Evolutionary conservation across 1,284 basidiomycete genomes (phyloP), one percentile per base, ranked within the genome.

Genomic region (Pseudomicrostroma phylloplanum): DNA sequence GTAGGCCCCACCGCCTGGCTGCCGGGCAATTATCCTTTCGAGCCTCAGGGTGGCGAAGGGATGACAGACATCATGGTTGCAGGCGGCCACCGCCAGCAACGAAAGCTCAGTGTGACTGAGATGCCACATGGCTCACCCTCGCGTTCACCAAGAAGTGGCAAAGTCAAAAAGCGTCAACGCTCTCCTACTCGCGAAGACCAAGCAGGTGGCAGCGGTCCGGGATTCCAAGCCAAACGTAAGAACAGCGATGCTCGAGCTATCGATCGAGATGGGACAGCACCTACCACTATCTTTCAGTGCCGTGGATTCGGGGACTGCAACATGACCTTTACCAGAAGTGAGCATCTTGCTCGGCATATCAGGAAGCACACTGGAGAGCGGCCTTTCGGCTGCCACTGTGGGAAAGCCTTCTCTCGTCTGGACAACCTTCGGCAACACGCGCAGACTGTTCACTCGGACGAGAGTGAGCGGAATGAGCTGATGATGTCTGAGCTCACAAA

Each of bases 321-420:
- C 68, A 96, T 96, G 91, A 91, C 92, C 63, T 96, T 97, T 80
- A 91, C 89, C 60, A 84, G 93, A 79, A 91, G 89, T 80, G 93
- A 96, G 81, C 93, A 96, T 82, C 83, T 97, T 4, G 92, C 93
- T 63, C 85, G 93, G 71, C 93, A 97, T 83, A 91, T 76, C 84
- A 92, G 92, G 70, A 96, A 96, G 84, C 93, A 96, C 80, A 96
- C 93, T 17, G 93, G 93, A 65, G 93, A 96, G 79, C 86, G 92
- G 6, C 93, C 93, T 4, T 96, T 96, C 81, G 69, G 71, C 36
- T 97, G 93, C 79, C 92, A 96, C 77, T 97, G 93, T 82, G 86
- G 87, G 30, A 94, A 96, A 79, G 88, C 93, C 64, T 96, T 97
- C 78, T 94, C 91, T 17, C 88, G 93, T 25, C 87, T 96, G 75